These are phyloP conservation scores for Eimeria sp. DNA, from an alignment of 169 alveolate species.

Conservation along the genomic window DNA sequence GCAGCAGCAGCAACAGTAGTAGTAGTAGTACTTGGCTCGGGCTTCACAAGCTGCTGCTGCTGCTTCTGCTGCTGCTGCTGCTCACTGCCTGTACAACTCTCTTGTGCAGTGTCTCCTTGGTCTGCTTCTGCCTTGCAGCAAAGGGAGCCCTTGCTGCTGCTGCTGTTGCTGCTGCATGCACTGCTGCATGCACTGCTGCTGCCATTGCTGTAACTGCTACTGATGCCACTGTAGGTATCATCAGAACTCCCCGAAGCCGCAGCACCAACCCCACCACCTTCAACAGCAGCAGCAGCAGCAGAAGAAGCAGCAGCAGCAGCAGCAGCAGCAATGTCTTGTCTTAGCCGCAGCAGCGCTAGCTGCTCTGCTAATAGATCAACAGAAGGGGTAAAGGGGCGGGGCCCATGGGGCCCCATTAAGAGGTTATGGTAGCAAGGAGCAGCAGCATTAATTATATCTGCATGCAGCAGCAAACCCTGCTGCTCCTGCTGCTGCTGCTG, in stretches of 20 bases:
- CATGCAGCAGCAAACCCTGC: too few species aligned
- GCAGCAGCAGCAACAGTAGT: too few species aligned
- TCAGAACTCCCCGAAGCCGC: too few species aligned
- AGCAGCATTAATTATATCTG: background rate
- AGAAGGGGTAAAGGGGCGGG: constrained; percentile 16
- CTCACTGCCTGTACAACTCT: background rate
- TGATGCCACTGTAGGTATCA: too few species aligned
- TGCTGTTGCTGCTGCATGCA: too few species aligned
- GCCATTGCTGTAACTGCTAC: too few species aligned
- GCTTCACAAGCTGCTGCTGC: constrained; percentile 11
- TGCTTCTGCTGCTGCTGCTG: constrained; percentile 64
- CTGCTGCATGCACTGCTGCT: too few species aligned
- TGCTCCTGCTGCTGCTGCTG: too few species aligned
- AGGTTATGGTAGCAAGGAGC: constrained; percentile 44
- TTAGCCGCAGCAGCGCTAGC: constrained; percentile 42
- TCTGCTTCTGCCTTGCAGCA: background rate
- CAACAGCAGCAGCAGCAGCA: background rate
- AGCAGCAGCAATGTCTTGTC: constrained; percentile 54
- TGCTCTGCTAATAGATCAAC: constrained; percentile 66
- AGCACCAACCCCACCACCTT: background rate
- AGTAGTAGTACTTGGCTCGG: too few species aligned
- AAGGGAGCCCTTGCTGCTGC: background rate
- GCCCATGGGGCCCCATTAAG: constrained; percentile 49
- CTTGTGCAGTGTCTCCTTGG: background rate
- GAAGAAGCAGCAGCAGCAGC: constrained; percentile 57